These are phyloP conservation scores for Hippophae rhamnoides DNA, from an alignment of 306 rosid species.

Conservation along the genomic window DNA sequence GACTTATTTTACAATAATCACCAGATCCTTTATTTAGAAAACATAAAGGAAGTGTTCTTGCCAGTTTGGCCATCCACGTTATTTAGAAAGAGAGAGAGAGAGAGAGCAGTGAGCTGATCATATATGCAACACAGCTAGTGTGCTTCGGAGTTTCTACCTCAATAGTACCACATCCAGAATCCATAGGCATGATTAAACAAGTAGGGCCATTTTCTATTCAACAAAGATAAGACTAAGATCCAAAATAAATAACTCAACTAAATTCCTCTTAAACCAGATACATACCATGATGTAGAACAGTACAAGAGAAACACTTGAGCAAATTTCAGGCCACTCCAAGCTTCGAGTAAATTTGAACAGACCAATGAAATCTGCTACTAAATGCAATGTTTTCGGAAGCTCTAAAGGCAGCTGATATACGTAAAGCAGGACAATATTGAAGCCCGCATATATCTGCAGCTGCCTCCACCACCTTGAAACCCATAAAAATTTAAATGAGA, in stretches of 20 bases:
- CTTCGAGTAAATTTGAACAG: constrained; percentile 61
- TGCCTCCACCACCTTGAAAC: constrained; percentile 94
- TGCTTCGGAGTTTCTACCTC: background rate
- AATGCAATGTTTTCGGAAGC: constrained; percentile 40
- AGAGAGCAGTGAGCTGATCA: no score
- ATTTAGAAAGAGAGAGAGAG: no score
- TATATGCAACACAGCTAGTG: no score
- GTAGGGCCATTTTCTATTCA: background rate
- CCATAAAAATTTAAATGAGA: constrained; percentile 20
- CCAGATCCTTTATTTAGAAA: no score
- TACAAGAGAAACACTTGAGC: constrained; percentile 65
- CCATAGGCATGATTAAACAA: background rate
- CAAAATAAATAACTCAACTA: background rate
- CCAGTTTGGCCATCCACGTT: no score
- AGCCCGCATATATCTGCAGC: constrained; percentile 78
- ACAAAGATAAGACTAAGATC: background rate
- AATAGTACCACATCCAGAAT: background rate
- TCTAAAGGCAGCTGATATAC: constrained; percentile 71
- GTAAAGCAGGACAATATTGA: constrained; percentile 71
- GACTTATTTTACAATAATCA: background rate
- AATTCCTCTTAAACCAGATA: constrained; percentile 8
- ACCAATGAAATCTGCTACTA: constrained; percentile 76
- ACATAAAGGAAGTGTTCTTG: no score
- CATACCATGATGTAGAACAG: constrained; percentile 74
- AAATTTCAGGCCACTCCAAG: constrained; percentile 71